Conservation (phyloP, 257 asterid genomes). For the Solanum tarapatanum region DNA sequence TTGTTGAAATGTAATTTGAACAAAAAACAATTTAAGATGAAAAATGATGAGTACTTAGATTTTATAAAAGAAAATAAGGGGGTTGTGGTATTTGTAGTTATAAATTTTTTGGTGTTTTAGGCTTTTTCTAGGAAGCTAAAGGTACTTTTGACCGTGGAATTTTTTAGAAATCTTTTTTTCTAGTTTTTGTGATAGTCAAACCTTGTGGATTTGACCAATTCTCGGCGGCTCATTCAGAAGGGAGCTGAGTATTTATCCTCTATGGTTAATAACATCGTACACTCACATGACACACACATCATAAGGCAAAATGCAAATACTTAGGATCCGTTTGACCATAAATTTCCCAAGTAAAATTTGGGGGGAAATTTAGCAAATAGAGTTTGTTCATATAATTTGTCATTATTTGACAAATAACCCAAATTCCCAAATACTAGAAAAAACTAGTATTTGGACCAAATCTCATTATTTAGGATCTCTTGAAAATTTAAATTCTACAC, state of each 20-base stretch:
- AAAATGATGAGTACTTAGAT: not conserved
- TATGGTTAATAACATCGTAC: not conserved
- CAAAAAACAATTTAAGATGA: not conserved
- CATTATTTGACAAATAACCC: no score
- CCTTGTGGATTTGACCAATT: slow-evolving; percentile 49
- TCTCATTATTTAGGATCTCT: no score
- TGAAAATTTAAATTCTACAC: no score
- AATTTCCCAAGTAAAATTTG: no score
- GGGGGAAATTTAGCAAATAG: no score
- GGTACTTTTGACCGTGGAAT: slow-evolving; percentile 27
- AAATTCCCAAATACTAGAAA: no score
- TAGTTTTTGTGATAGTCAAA: slow-evolving; percentile 15
- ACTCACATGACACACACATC: not conserved
- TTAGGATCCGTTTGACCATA: no score
- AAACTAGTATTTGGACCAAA: no score
- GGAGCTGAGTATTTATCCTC: not conserved
- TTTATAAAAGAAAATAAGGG: not conserved
- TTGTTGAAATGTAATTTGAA: not conserved
- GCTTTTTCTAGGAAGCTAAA: slow-evolving; percentile 16
- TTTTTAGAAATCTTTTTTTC: not conserved
- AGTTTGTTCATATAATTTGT: no score
- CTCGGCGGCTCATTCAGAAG: slow-evolving; percentile 54
- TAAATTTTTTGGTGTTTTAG: not conserved
- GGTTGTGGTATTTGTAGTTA: not conserved
- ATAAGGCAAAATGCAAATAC: no score